phyloP scores from a whole-genome alignment of 495 filamentous ascomycete species.

The Stereocaulon alpinum region DNA sequence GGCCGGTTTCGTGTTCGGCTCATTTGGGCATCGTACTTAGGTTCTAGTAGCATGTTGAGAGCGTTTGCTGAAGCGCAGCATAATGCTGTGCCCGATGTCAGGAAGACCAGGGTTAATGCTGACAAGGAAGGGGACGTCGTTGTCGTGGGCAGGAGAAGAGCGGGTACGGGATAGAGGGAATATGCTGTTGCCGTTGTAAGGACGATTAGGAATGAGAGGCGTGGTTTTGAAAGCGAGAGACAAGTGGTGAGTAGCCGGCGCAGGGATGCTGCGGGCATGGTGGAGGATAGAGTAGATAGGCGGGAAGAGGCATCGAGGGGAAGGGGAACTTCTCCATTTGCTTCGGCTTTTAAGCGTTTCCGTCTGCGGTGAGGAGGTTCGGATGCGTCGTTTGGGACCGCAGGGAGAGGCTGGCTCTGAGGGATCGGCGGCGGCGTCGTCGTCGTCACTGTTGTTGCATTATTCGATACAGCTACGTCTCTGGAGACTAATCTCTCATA shows the following conservation, averaged over 20 bases:
- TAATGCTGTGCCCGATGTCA: constrained; percentile 80
- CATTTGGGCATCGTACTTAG: constrained; percentile 84
- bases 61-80: constrained; percentile 82
- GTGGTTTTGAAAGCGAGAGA: constrained; percentile 88
- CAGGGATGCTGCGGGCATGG: constrained; percentile 57
- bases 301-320: constrained; percentile 77
- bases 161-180: constrained; percentile 79
- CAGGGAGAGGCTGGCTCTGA: not conserved
- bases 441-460: not conserved
- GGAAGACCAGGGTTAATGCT: constrained; percentile 81
- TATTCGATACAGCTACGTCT: not conserved
- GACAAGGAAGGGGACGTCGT: constrained; percentile 73
- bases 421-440: not conserved
- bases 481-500: not conserved
- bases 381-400: constrained; percentile 1
- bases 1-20: constrained; percentile 80
- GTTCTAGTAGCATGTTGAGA: constrained; percentile 95
- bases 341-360: constrained; percentile 39
- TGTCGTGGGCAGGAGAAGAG: constrained; percentile 53
- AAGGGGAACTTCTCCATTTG: constrained; percentile 32
- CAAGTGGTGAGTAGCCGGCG: constrained; percentile 71
- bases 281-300: constrained; percentile 60
- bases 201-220: constrained; percentile 82
- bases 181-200: constrained; percentile 88
- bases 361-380: constrained; percentile 42